A percentile compares a stretch with the other conserved stretches of the same genome.
Conservation (phyloP, 768 basidiomycete genomes). For the Infundibulicybe gibba region DNA sequence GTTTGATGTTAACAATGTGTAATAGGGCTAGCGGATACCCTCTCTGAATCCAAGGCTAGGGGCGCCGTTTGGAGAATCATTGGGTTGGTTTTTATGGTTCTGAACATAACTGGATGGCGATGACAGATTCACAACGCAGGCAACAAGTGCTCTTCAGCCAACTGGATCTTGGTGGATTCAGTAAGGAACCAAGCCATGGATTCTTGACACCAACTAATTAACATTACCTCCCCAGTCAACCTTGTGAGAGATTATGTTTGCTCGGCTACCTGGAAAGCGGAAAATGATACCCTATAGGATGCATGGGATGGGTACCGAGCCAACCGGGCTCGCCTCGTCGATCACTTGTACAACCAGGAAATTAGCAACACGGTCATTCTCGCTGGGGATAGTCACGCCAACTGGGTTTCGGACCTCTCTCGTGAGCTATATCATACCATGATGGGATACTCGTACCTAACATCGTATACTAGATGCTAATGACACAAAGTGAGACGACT, state of each 20-base stretch:
- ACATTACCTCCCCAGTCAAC: constrained; percentile 11
- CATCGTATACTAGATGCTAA: constrained; percentile 34
- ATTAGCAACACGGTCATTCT: constrained; percentile 54
- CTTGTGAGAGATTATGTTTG: constrained; percentile 13
- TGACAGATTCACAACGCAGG: constrained; percentile 16
- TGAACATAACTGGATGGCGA: not conserved
- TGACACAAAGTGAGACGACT: constrained; percentile 36
- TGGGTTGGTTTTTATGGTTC: constrained; percentile 26
- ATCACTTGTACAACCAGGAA: constrained; percentile 44
- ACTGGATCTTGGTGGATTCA: constrained; percentile 31
- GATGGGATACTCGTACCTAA: not conserved
- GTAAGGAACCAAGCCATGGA: constrained; percentile 17
- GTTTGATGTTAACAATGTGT: not conserved
- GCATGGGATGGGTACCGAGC: constrained; percentile 61
- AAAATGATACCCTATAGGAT: constrained; percentile 26
- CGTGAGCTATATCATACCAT: constrained; percentile 26
- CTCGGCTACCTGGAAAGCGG: not conserved
- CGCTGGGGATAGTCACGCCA: constrained; percentile 62
- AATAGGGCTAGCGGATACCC: constrained; percentile 44
- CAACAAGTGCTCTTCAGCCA: constrained; percentile 58
- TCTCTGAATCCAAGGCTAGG: constrained; percentile 39
- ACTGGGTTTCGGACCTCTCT: constrained; percentile 58
- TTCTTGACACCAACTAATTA: not conserved
- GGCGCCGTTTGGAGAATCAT: constrained; percentile 54
- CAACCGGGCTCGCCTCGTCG: constrained; percentile 47